Percentiles rank a stretch among this genome's conserved stretches.
Evolutionary conservation across 768 basidiomycete species (phyloP).

Genomic region (Albatrellus ellisii): DNA sequence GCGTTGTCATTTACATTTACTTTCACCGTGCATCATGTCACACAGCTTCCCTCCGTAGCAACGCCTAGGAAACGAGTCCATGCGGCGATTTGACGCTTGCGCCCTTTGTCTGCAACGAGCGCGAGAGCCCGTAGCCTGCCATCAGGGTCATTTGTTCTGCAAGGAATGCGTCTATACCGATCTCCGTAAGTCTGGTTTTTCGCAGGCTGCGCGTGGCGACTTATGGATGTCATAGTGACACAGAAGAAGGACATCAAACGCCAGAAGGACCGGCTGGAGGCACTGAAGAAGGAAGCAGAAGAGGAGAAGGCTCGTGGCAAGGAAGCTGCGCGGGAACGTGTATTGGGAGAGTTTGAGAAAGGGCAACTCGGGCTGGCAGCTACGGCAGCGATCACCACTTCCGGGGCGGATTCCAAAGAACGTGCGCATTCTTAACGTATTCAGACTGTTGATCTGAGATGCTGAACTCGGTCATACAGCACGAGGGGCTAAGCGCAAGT

Average conservation of each 20-base stretch:
- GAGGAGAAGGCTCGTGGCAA: slow-evolving; percentile 58
- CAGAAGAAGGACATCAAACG: slow-evolving; percentile 91
- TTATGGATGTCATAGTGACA: slow-evolving; percentile 34
- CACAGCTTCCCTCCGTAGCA: slow-evolving; percentile 26
- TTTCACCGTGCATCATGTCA: not conserved
- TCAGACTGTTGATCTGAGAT: not conserved
- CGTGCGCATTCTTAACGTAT: slow-evolving; percentile 19
- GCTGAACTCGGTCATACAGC: slow-evolving; percentile 20
- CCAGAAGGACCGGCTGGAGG: slow-evolving; percentile 72
- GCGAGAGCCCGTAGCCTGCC: slow-evolving; percentile 72
- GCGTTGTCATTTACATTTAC: slow-evolving; percentile 13
- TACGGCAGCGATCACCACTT: slow-evolving; percentile 26
- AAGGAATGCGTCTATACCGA: slow-evolving; percentile 88
- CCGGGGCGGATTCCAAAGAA: slow-evolving; percentile 26
- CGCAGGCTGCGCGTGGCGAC: not conserved
- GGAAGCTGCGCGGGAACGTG: slow-evolving; percentile 74
- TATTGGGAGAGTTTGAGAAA: slow-evolving; percentile 81
- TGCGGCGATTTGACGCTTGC: slow-evolving; percentile 88
- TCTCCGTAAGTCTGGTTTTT: slow-evolving; percentile 38
- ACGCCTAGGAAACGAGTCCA: slow-evolving; percentile 83
- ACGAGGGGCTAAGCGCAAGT: slow-evolving; percentile 69
- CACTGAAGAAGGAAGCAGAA: slow-evolving; percentile 66
- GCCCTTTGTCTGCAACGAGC: slow-evolving; percentile 77
- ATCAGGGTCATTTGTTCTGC: slow-evolving; percentile 87
- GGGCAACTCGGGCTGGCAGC: slow-evolving; percentile 65